A percentile compares a stretch with the other conserved stretches of the same genome.
phyloP scores from a whole-genome alignment of 352 stramenopile genomes.

The Pythium pyrilobum region DNA sequence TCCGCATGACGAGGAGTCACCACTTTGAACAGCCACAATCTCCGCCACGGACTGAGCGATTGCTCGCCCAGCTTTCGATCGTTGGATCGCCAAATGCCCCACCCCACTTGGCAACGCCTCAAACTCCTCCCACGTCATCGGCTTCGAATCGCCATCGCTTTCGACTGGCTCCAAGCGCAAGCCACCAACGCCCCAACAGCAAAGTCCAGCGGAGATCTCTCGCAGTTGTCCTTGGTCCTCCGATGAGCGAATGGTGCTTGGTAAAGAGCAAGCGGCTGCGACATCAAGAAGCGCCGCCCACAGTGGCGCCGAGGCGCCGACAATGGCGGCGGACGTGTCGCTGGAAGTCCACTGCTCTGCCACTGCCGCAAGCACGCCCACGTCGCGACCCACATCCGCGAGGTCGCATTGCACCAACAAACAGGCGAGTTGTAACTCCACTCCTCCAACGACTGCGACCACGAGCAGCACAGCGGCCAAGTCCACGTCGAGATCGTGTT shows the following conservation, averaged over 20 bases:
- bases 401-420: constrained; percentile 29
- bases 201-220: too few relatives aligned
- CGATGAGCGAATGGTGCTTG: neutral
- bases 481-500: neutral
- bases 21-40: neutral
- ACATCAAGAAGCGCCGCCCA: neutral
- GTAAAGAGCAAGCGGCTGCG: neutral
- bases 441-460: constrained; percentile 17
- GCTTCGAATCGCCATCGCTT: too few relatives aligned
- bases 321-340: neutral
- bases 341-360: neutral
- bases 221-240: too few relatives aligned
- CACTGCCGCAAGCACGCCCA: neutral
- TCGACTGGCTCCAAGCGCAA: neutral
- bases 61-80: constrained; percentile 6
- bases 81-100: neutral
- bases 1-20: too few relatives aligned
- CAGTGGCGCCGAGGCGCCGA: neutral
- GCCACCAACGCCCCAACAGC: neutral
- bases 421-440: constrained; percentile 27
- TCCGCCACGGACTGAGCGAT: neutral
- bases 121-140: constrained; percentile 18
- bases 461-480: neutral
- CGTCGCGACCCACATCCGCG: constrained; percentile 20
- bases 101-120: neutral